Base-by-base conservation (phyloP, 495 filamentous ascomycete species). In the Haplographium delicatum region DNA sequence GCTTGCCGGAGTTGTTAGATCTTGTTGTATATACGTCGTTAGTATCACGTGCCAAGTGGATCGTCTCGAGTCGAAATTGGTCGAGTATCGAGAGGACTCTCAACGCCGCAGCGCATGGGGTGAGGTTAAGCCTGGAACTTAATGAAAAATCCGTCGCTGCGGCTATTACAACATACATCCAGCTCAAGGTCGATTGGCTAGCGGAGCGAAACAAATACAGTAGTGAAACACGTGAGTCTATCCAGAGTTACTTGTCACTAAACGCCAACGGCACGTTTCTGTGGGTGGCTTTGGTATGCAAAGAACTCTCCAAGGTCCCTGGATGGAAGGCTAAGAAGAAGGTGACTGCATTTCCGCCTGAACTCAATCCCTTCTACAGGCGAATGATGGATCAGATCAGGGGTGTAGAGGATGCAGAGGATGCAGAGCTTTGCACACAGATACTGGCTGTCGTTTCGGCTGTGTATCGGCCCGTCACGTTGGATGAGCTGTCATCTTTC, bases 261-360 rank as follows among this genome's bases (percentile, higher is more conserved):
- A 64, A 66, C 10, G 60, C 62, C 18, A 53, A 66, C 49, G 50
- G 44, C 28, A 68, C 64, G 3, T 68, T 68, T 40, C 57, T 68
- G 23, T 68, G 62, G 59, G 65, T 55, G 35, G 61, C 64, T 52
- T 55, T 68, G 25, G 54, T 65, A 15, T 63, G 54, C 19, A 47
- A 61, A 48, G 51, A 56, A 8, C 50, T 65, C 19, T 27, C 43
- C 22, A 49, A 53, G 19, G 43, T 59, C n/a, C 22, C 42, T 16
- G n/a, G 44, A 41, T 44, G 53, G 53, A 54, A 66, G 3, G 35
- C 47, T 30, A 27, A 34, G 7, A 30, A 46, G 24, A 50, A 44
- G 43, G 26, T 65, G 25, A 46, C 47, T 18, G 50, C 26, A 11
- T 59, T 66, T 27, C 64, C 62, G 27, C 57, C 62, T 31, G 57